Evolutionary conservation across 805 yeast genomes (phyloP).

Genomic region (Yarrowia sp.): DNA sequence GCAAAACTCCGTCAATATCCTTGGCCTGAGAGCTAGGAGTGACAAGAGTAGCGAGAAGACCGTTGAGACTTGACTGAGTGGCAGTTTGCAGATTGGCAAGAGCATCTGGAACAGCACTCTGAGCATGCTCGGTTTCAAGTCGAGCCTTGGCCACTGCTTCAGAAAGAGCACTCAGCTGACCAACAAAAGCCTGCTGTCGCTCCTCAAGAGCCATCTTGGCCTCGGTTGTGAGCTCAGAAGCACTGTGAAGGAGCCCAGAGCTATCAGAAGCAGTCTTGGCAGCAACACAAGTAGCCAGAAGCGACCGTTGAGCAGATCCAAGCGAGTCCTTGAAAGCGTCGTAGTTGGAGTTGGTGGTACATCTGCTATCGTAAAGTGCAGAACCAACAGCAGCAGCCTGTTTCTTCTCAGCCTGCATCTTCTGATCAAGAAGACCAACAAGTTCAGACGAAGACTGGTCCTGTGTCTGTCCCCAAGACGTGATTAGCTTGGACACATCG

Average conservation of each 20-base stretch:
- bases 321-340: conserved; percentile 10
- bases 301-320: conserved; percentile 9
- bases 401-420: conserved; percentile 10
- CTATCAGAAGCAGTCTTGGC: conserved; percentile 31
- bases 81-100: conserved; percentile 13
- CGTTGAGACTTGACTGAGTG: conserved; percentile 10
- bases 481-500: neutral
- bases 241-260: conserved; percentile 9
- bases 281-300: conserved; percentile 10
- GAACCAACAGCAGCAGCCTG: conserved; percentile 25
- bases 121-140: conserved; percentile 30
- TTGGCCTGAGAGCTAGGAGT: conserved; percentile 28
- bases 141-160: conserved; percentile 22
- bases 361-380: conserved; percentile 13
- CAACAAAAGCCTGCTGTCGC: conserved; percentile 17
- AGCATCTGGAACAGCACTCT: conserved; percentile 28
- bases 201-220: conserved; percentile 30
- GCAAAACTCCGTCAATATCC: conserved; percentile 15
- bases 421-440: conserved; percentile 5
- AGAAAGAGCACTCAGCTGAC: conserved; percentile 17
- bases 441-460: neutral
- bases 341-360: conserved; percentile 7
- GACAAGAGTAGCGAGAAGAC: conserved; percentile 24
- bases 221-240: conserved; percentile 4
- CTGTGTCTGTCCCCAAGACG: conserved; percentile 1